Percentiles rank a stretch among this genome's conserved stretches.
These are phyloP conservation scores for Tetrapyrgos nigripes DNA, from an alignment of 1,284 basidiomycete genomes.

Conservation along the genomic window DNA sequence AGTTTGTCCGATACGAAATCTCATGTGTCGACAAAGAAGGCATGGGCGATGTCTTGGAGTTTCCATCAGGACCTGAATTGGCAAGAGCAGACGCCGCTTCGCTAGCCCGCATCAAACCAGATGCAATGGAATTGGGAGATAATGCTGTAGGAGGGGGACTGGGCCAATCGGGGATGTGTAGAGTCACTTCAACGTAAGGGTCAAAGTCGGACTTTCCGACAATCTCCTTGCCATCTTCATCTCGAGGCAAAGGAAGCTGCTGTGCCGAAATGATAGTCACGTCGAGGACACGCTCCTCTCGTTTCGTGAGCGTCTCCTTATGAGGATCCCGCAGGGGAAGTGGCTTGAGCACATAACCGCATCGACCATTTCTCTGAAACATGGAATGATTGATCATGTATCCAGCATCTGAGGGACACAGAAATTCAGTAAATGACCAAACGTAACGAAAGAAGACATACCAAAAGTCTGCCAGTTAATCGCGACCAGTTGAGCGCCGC, in stretches of 20 bases:
- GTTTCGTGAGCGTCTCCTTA: constrained; percentile 62
- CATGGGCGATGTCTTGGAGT: background rate
- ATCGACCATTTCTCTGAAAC: constrained; percentile 88
- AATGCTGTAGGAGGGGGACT: constrained; percentile 35
- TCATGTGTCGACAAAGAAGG: constrained; percentile 18
- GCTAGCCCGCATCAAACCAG: constrained; percentile 14
- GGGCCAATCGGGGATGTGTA: constrained; percentile 80
- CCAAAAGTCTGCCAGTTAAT: constrained; percentile 98
- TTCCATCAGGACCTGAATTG: background rate
- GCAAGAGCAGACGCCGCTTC: background rate
- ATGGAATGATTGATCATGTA: constrained; percentile 94
- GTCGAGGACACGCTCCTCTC: constrained; percentile 68
- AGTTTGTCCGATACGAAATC: constrained; percentile 56
- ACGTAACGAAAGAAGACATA: constrained; percentile 39
- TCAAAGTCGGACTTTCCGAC: constrained; percentile 67
- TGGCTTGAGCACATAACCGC: constrained; percentile 94
- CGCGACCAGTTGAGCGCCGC: constrained; percentile 91
- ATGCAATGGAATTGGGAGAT: constrained; percentile 17
- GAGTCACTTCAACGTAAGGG: constrained; percentile 81
- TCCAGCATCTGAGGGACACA: constrained; percentile 68
- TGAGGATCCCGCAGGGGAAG: constrained; percentile 72
- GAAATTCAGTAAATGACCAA: background rate
- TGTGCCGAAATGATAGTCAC: constrained; percentile 91
- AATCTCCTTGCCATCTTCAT: constrained; percentile 67
- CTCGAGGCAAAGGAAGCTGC: constrained; percentile 83